Base-by-base conservation (phyloP, 345 rosid genomes). In the Citrus sinensis region DNA sequence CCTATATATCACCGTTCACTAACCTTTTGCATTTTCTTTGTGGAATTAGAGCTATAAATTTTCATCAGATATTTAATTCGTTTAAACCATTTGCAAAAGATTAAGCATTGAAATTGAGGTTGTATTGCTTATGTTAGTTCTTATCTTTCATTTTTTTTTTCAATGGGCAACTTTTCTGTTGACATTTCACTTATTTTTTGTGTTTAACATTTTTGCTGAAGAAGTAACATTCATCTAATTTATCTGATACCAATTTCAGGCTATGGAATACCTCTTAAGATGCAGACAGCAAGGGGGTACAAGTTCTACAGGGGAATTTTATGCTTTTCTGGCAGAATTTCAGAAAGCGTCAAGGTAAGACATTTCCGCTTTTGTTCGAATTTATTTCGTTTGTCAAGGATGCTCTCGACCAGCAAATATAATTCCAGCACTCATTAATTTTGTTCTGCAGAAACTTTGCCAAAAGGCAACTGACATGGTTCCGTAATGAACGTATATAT, bases 391-490 rank as follows among this genome's bases (percentile, higher is more conserved):
- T 84, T 25, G 32, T 76, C 70, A 32, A 51, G 61, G 25, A 65
- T 54, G 24, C 35, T 30, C 6, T 22, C 24, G 5, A 22, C 25
- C 11, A 11, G 27, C 5, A 34, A 20, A 59, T 55, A 20, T 59
- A 0, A 71, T 19, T 69, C 49, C 39, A 65, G 25, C 35, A 6
- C 32, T 25, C 19, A 81, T 73, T 77, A 49, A 35, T 42, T 40
- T 74, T 82, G 69, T 67, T 78, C 42, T 54, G 76, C 87, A 93
- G 98, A 86, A 95, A 95, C 84, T 93, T 95, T 87, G 98, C 97
- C 5, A 93, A 95, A 83, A 85, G 97, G 85, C 99, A 95, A 83
- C 81, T 93, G 89, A 95, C 99, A 55, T 95, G 99, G 99, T 93
- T 93, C 62, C 87, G 96, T 42, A 90, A 82, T 81, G 99, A 93